Evolutionary conservation across 2,329 filamentous ascomycete genomes (phyloP).

Genomic region (Colletotrichum limetticola): DNA sequence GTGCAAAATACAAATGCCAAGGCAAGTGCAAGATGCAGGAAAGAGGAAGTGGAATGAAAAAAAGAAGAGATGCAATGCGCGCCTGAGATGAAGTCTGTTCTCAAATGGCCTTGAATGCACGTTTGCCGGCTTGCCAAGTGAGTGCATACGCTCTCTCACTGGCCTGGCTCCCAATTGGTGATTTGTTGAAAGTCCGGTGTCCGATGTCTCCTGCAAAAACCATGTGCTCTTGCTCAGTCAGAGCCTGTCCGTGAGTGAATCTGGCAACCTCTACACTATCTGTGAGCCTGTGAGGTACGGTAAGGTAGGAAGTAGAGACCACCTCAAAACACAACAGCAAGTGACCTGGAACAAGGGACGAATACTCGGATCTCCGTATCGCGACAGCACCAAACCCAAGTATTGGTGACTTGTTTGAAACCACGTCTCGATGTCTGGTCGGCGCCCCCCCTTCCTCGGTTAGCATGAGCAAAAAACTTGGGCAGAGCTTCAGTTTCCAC

Average conservation of each 20-base stretch:
- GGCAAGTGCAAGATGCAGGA: background rate
- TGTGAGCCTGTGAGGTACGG: too few species aligned
- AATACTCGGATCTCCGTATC: background rate
- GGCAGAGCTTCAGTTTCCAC: conserved; percentile 20
- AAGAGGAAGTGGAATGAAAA: background rate
- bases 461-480: conserved; percentile 7
- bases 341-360: background rate
- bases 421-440: background rate
- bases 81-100: background rate
- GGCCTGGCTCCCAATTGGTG: background rate
- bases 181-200: background rate
- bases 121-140: background rate
- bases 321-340: background rate
- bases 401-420: conserved; percentile 27
- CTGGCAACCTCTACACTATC: background rate
- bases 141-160: too few species aligned
- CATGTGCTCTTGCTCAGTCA: background rate
- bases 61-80: background rate
- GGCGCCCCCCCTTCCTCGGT: background rate
- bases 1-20: background rate
- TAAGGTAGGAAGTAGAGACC: background rate
- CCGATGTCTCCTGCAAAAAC: background rate
- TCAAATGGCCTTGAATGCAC: background rate
- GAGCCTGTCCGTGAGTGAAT: background rate
- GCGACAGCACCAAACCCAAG: conserved; percentile 1